phyloP scores from a whole-genome alignment of 192 early-diverging fungal genomes.

The Diversispora epigaea region DNA sequence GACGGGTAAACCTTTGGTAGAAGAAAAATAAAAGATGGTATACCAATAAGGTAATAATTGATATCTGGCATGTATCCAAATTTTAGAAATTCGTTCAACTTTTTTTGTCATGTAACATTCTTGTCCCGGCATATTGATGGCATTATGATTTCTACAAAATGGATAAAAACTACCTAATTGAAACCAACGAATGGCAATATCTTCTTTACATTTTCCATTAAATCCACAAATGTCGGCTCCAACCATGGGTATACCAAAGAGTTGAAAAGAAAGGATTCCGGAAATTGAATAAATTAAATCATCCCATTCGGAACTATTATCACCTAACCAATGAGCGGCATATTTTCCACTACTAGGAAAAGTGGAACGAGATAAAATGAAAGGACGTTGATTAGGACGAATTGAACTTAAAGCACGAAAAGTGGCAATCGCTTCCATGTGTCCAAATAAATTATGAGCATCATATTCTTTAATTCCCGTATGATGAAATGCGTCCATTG shows the following conservation, averaged over 20 bases:
- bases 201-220: slow-evolving; percentile 54
- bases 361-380: slow-evolving; percentile 62
- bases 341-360: slow-evolving; percentile 63
- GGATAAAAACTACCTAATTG: slow-evolving; percentile 65
- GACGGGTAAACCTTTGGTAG: slow-evolving; percentile 52
- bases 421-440: slow-evolving; percentile 57
- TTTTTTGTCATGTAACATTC: slow-evolving; percentile 61
- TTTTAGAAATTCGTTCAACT: slow-evolving; percentile 56
- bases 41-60: slow-evolving; percentile 64
- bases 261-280: slow-evolving; percentile 61
- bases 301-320: slow-evolving; percentile 61
- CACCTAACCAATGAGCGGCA: slow-evolving; percentile 57
- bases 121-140: slow-evolving; percentile 46
- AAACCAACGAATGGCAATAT: slow-evolving; percentile 66
- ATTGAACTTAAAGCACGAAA: slow-evolving; percentile 41
- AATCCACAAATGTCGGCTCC: slow-evolving; percentile 77
- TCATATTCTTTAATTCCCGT: slow-evolving; percentile 53
- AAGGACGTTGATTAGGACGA: slow-evolving; percentile 51
- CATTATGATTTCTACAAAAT: slow-evolving; percentile 66
- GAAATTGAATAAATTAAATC: slow-evolving; percentile 61
- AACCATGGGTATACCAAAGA: slow-evolving; percentile 70
- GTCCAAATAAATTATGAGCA: slow-evolving; percentile 63
- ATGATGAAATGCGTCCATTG: slow-evolving; percentile 43
- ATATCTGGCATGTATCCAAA: slow-evolving; percentile 58
- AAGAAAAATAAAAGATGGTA: slow-evolving; percentile 50